Base-by-base conservation (phyloP, 371 early-diverging fungal genomes). In the Thermomucor indicae-seudaticae region DNA sequence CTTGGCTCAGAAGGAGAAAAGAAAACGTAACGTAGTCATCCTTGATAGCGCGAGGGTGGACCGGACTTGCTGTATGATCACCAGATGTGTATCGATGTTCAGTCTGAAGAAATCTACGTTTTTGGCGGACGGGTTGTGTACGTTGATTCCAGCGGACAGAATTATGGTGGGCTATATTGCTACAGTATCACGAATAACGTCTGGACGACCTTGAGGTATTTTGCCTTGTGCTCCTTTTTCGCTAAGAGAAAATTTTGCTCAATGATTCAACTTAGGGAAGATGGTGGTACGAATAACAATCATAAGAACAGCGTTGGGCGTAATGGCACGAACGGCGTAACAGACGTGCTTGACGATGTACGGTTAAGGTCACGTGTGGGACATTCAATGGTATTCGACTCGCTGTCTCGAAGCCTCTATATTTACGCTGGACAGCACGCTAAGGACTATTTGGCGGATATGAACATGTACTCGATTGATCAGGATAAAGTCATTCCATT, bases 31-130 rank as follows among this genome's bases (percentile, higher is more conserved):
- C 20, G n/a, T 6, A 39, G 16, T 41, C 19, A 46, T 10, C 24
- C 22, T 24, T 6, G 27, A 35, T 54, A 72, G 72, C 20, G 34
- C 3, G 84, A 90, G 51, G 84, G 86, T 28, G 97, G 98, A 0
- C 97, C 97, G 12, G 83, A 81, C 35, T 72, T 97, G 10, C 73
- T 96, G 16, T 97, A 86, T 57, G 97, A 97, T 62, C 90, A 96
- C 57, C 96, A 97, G 72, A 93, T 97, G 91, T 85, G 86, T 49
- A 69, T 96, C 29, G 96, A 97, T 55, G 53, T 86, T 4, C 66
- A 75, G 3, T 56, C 62, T 8, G 79, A 83, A 43, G 77, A 75
- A 8, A 47, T 97, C 0, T 97, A 93, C 63, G 79, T 95, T 3
- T 96, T 93, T 76, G 98, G 98, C 32, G 98, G 98, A 35, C 75